Evolutionary conservation across 148 eudicot species (phyloP), one percentile per base, ranked within the genome.

Genomic region (Heliosperma pusillum): DNA sequence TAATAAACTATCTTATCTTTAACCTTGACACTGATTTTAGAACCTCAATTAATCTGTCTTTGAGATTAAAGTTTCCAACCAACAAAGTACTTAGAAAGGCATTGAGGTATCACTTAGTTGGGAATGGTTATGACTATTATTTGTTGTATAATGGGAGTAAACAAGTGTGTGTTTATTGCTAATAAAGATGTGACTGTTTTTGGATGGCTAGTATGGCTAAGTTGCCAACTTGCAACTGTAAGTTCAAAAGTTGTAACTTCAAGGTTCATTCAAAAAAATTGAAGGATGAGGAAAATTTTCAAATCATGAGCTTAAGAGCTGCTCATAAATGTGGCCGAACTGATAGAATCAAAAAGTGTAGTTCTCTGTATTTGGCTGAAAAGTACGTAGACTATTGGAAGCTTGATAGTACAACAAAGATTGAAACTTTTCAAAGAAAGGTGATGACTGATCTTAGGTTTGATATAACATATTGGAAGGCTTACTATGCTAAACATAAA

Each of bases 111-210:
- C 69, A 64, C 30, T 36, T 45, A 2, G 55, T 75, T 1, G 52
- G 65, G 45, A 52, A 75, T 3, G 16, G 4, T 5, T 53, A 53
- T 75, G 78, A 75, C 65, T 56, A 30, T 22, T 67, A 68, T 36
- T 22, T 52, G 7, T 4, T 75, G 2, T 55, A 76, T 12, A 76
- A 36, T 40, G 60, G 61, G 8, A 26, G 7, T 5, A 69, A 36
- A 2, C 70, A 40, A 17, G 42, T 74, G 36, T 47, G 25, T 16
- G 8, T 15, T 3, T 30, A 61, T 22, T 74, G 70, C 10, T 63
- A 64, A 26, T 3, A 10, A 4, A 74, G 24, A 21, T 63, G 59
- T 55, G 20, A 55, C 6, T 55, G 59, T 55, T 7, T 16, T 19
- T 55, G 59, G 59, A 1, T 6, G 19, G 17, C 6, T 19, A 11